phyloP scores from a whole-genome alignment of 768 basidiomycete species.

The Suillus luteus region DNA sequence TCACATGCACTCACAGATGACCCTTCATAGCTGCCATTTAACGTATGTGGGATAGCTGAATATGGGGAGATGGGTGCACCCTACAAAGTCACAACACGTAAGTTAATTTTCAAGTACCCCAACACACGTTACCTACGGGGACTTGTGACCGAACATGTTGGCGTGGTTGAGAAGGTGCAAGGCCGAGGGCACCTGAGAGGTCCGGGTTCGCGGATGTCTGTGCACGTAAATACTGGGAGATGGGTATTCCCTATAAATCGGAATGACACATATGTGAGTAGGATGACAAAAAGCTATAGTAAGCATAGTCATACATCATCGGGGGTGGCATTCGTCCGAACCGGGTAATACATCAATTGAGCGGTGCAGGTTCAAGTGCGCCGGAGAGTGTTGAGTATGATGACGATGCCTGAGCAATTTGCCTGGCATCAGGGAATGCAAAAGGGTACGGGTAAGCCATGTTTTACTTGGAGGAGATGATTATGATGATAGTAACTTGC shows the following conservation, averaged over 20 bases:
- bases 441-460: slow-evolving; percentile 28
- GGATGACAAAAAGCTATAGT: neutral
- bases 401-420: neutral
- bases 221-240: slow-evolving; percentile 3
- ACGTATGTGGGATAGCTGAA: slow-evolving; percentile 26
- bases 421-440: slow-evolving; percentile 22
- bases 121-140: neutral
- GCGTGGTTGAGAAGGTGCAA: neutral
- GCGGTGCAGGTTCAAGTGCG: neutral
- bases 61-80: slow-evolving; percentile 21
- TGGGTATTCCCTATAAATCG: neutral
- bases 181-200: slow-evolving; percentile 1
- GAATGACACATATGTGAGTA: neutral
- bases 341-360: neutral
- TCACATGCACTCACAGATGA: slow-evolving; percentile 13
- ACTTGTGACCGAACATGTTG: neutral
- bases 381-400: slow-evolving; percentile 2
- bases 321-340: neutral
- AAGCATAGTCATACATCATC: neutral
- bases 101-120: neutral
- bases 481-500: neutral
- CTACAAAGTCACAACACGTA: neutral
- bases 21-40: slow-evolving; percentile 17
- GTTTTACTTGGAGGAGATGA: slow-evolving; percentile 1
- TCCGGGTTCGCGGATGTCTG: slow-evolving; percentile 13